A percentile compares a stretch with the other conserved stretches of the same genome.
Evolutionary conservation across 75 land plant genomes (phyloP).

Genomic region (Pinus albicaulis): DNA sequence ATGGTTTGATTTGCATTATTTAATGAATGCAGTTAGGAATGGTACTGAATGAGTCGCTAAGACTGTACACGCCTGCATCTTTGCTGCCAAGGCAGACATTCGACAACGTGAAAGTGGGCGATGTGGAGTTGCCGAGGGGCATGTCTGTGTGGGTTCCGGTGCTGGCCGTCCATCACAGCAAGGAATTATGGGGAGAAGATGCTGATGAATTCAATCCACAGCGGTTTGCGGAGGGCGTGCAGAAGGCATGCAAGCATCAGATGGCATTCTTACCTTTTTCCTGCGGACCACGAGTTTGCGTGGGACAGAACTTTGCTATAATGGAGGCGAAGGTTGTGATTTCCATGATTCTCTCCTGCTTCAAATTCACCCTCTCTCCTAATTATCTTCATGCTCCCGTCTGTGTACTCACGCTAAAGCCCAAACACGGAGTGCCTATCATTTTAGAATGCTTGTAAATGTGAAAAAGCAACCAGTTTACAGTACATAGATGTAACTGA

Average conservation of each 20-base stretch:
- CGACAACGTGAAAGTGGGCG: slow-evolving; percentile 62
- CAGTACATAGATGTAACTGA: too few species aligned
- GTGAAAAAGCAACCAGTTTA: too few species aligned
- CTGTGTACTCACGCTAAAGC: slow-evolving; percentile 50
- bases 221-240: slow-evolving; percentile 50
- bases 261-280: slow-evolving; percentile 61
- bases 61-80: slow-evolving; percentile 57
- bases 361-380: slow-evolving; percentile 53
- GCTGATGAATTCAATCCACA: slow-evolving; percentile 77
- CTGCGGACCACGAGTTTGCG: slow-evolving; percentile 69
- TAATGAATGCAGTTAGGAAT: slow-evolving; percentile 7
- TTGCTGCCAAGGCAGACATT: slow-evolving; percentile 55
- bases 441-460: slow-evolving; percentile 26
- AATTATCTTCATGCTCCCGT: slow-evolving; percentile 74
- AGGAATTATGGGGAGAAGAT: slow-evolving; percentile 78
- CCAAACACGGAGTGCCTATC: slow-evolving; percentile 65
- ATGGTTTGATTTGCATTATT: slow-evolving; percentile 10
- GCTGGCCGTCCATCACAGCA: slow-evolving; percentile 61
- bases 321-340: slow-evolving; percentile 76
- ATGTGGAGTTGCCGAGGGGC: slow-evolving; percentile 65
- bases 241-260: slow-evolving; percentile 35
- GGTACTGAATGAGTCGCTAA: too few species aligned
- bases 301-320: slow-evolving; percentile 75
- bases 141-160: slow-evolving; percentile 69
- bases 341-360: slow-evolving; percentile 56